Evolutionary conservation across 148 eudicot genomes (phyloP).

Genomic region (Vaccinium myrtillus): DNA sequence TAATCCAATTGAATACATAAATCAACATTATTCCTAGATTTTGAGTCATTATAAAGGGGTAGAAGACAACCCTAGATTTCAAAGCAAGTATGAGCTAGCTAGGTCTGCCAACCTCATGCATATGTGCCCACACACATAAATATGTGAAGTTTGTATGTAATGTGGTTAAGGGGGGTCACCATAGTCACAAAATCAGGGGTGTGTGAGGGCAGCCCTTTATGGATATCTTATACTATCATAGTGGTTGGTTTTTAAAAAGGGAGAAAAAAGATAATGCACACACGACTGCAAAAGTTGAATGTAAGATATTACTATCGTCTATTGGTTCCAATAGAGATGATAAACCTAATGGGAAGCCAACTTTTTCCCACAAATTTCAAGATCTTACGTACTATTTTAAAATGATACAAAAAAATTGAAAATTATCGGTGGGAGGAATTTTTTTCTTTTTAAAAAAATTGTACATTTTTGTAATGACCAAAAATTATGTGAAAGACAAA

Average conservation of each 20-base stretch:
- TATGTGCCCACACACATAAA: no score
- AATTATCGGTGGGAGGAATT: no score
- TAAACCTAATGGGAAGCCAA: no score
- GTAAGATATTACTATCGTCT: no score
- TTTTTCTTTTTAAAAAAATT: no score
- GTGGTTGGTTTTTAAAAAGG: neutral
- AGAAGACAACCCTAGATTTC: neutral
- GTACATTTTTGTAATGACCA: neutral
- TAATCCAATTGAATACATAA: neutral
- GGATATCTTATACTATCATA: neutral
- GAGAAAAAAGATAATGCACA: neutral
- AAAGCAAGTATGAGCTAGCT: neutral
- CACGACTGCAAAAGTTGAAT: neutral
- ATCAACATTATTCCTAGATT: neutral
- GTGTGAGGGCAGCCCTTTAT: neutral
- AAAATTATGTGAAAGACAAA: no score
- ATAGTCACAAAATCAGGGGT: neutral
- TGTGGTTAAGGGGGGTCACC: neutral
- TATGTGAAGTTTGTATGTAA: no score
- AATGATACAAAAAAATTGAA: no score
- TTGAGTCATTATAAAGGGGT: conserved; percentile 2
- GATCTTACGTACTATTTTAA: no score
- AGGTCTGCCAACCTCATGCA: neutral
- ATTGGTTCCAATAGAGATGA: neutral
- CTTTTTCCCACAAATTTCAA: no score